Conservation (phyloP, 1,284 basidiomycete species). For the Exobasidium cylindrosporum region DNA sequence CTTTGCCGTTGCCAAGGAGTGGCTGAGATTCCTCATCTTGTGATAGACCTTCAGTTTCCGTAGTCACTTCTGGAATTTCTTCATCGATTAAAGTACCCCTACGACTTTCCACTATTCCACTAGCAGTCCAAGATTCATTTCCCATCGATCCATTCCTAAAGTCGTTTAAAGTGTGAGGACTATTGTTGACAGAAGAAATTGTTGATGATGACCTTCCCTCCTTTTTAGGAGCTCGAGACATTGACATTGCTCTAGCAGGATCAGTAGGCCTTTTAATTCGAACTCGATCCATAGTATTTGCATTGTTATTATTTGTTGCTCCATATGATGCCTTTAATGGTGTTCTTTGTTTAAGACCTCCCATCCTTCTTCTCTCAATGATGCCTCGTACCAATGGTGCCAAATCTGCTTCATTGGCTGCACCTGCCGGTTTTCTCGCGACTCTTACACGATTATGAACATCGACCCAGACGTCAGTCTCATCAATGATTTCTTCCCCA, state of each 20-base stretch:
- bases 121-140: neutral
- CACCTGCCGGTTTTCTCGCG: slow-evolving; percentile 10
- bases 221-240: neutral
- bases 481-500: slow-evolving; percentile 53
- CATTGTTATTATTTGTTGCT: neutral
- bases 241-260: neutral
- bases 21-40: neutral
- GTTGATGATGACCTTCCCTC: neutral
- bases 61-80: neutral
- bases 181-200: neutral
- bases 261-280: neutral
- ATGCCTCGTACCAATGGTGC: slow-evolving; percentile 50
- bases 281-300: neutral
- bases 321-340: neutral
- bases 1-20: neutral
- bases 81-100: no score
- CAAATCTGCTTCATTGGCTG: slow-evolving; percentile 20
- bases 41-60: neutral
- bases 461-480: slow-evolving; percentile 53
- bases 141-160: neutral
- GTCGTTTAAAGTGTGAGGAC: neutral
- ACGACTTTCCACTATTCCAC: no score
- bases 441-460: slow-evolving; percentile 24
- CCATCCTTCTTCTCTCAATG: slow-evolving; percentile 42
- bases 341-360: slow-evolving; percentile 8